Evolutionary conservation across 768 basidiomycete genomes (phyloP).

Genomic region (Auricularia auricula-judae): DNA sequence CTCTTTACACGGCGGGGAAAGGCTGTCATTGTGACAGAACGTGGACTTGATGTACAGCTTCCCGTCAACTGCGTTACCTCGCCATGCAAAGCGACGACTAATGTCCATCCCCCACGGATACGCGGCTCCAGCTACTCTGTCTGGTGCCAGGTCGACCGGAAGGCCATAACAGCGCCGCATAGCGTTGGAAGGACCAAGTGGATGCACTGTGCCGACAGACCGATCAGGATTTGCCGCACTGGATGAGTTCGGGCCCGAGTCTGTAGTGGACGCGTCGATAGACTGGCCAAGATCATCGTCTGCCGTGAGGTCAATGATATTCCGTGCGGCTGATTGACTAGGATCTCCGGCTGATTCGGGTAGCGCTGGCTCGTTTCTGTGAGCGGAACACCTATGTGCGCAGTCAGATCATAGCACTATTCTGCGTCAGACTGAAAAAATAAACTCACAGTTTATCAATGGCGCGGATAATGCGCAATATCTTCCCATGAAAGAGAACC

Average conservation of each 20-base stretch:
- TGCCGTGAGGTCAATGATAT: not conserved
- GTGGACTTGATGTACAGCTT: constrained; percentile 1
- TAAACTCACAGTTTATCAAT: not conserved
- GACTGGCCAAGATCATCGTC: not conserved
- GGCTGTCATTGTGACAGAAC: not conserved
- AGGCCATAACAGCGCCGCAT: constrained; percentile 1
- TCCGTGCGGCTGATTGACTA: too few relatives aligned
- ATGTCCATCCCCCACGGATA: constrained; percentile 11
- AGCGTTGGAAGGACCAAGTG: not conserved
- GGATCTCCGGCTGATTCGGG: not conserved
- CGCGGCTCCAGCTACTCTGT: constrained; percentile 5
- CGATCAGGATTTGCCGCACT: not conserved
- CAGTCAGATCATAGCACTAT: not conserved
- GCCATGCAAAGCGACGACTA: constrained; percentile 6
- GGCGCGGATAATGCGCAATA: not conserved
- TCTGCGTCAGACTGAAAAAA: not conserved
- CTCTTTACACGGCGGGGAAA: not conserved
- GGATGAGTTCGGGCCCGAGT: not conserved
- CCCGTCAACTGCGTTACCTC: constrained; percentile 1
- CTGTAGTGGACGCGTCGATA: not conserved
- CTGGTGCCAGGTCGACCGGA: constrained; percentile 1
- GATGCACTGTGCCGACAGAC: not conserved
- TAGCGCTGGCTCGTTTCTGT: not conserved
- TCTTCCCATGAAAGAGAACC: not conserved
- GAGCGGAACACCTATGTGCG: too few relatives aligned